Conservation (phyloP, 176 grass and related monocot species). For the Triticum timopheevii region DNA sequence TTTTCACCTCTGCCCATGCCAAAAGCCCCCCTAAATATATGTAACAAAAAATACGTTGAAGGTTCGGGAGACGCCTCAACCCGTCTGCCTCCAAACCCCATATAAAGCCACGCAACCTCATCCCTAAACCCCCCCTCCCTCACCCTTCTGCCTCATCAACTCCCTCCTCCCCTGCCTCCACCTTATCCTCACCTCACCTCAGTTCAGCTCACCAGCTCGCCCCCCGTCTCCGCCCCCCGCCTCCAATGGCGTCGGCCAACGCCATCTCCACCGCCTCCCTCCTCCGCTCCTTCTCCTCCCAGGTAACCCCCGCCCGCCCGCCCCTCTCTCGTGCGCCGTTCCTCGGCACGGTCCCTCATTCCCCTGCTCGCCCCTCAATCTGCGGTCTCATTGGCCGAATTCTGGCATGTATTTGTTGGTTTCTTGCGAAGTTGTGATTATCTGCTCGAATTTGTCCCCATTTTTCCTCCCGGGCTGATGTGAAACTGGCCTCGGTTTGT, state of each 20-base stretch:
- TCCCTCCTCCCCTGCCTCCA: not conserved
- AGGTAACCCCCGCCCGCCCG: conserved; percentile 22
- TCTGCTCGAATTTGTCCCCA: not conserved
- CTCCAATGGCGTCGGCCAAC: conserved; percentile 53
- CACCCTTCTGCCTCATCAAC: not conserved
- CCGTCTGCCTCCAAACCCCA: not conserved
- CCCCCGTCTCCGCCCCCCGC: not conserved
- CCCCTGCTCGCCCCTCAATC: not conserved
- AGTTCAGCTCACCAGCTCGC: not conserved
- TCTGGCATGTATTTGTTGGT: not conserved
- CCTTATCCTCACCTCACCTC: conserved; percentile 40
- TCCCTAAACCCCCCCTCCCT: conserved; percentile 15
- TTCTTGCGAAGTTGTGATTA: not conserved
- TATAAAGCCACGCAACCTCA: conserved; percentile 32
- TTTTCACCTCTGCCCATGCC: no score
- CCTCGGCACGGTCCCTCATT: not conserved
- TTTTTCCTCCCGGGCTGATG: not conserved
- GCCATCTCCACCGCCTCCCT: conserved; percentile 57
- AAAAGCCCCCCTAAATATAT: no score
- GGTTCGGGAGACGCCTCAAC: conserved; percentile 29
- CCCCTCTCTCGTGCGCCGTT: not conserved
- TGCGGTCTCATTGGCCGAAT: not conserved
- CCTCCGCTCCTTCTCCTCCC: conserved; percentile 34
- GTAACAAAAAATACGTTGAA: not conserved
- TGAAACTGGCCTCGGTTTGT: not conserved